These are phyloP conservation scores for Colletotrichum viniferum DNA, from an alignment of 2,329 filamentous ascomycete genomes.

Conservation along the genomic window DNA sequence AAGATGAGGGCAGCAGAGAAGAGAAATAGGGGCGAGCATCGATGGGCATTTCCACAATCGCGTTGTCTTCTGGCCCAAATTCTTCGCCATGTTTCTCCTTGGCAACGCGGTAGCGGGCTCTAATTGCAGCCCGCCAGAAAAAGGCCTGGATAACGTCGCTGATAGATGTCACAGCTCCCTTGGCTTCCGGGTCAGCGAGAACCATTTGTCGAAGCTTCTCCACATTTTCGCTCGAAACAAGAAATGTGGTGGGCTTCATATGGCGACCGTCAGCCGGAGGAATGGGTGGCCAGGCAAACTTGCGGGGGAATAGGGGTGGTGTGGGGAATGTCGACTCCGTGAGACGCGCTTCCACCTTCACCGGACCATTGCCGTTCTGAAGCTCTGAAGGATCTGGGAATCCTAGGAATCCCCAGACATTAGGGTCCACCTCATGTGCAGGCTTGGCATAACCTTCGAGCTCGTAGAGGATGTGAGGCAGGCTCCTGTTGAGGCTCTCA, in stretches of 20 bases:
- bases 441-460: neutral
- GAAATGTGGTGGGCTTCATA: neutral
- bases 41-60: neutral
- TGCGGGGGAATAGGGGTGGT: neutral
- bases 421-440: neutral
- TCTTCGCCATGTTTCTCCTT: fast-evolving
- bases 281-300: neutral
- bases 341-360: neutral
- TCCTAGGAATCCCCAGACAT: neutral
- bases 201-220: neutral
- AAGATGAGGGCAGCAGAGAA: neutral
- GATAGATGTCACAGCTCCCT: neutral
- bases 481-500: neutral
- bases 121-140: neutral
- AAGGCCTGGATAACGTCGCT: neutral
- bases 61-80: neutral
- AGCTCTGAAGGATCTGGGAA: neutral
- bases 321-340: neutral
- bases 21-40: neutral
- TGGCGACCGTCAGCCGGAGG: neutral
- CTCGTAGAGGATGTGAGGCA: neutral
- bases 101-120: neutral
- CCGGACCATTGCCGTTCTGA: neutral
- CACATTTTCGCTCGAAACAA: neutral
- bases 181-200: neutral